Evolutionary conservation across 1,284 basidiomycete species (phyloP), one percentile per base, ranked within the genome.

Genomic region (Cryptococcus wingfieldii): DNA sequence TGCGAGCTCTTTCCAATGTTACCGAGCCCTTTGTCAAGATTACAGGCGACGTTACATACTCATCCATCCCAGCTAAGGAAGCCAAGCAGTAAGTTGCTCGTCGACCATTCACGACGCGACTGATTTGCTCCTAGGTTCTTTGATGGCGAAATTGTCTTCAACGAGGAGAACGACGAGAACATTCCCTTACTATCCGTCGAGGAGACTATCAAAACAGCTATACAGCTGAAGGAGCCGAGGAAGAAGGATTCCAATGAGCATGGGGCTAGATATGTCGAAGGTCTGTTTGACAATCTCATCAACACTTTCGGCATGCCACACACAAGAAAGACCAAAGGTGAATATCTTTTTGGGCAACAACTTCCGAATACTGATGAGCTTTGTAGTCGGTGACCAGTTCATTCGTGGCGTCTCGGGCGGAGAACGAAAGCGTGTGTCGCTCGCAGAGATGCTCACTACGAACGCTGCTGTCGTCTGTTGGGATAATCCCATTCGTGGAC

Each of bases 401-500:
- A 23, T 42, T 23, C 41, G 41, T 23, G 41, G 41, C n/a, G 41
- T 42, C 23, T 42, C 41, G 9, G 41, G 41, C 1, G 60, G 60
- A 18, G 41, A 42, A 34, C 38, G 56, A 19, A 50, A 51, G 47
- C 53, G 55, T 13, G 52, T 60, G 16, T 50, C 59, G 5, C 43
- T 60, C 9, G 41, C 41, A 42, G 41, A 42, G 23, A 23, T 42
- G n/a, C 41, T 42, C 41, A 50, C 54, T 4, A 37, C 48, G 16
- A 42, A 56, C 31, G 51, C 54, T 3, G 19, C 47, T 13, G 53
- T 60, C 28, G 38, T 25, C 18, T 60, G 52, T 25, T 65, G 59
- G 59, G 58, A 60, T 27, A 60, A 88, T 64, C 86, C 87, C 0
- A 89, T 88, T 1, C 82, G 89, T 47, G 90, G 90, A 50, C 80